Percentiles rank a stretch among this genome's conserved stretches.
phyloP scores from a whole-genome alignment of 225 moss, liverwort and hornwort genomes.

The Polytrichum formosum region DNA sequence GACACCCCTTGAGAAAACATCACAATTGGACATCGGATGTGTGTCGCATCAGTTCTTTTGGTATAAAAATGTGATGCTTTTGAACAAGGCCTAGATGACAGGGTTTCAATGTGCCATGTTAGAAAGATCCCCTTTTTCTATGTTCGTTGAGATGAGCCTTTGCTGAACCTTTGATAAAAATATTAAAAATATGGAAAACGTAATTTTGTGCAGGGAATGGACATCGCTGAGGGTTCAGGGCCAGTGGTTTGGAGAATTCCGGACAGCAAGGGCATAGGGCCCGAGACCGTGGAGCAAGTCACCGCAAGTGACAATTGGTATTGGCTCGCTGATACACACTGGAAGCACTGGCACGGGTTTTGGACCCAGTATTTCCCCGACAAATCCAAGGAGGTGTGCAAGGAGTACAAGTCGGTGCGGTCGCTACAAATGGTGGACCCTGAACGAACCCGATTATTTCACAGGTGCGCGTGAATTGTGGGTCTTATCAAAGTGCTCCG shows the following conservation, averaged over 20 bases:
- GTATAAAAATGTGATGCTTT: neutral
- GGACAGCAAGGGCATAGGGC: constrained; percentile 36
- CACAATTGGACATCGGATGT: too few species aligned
- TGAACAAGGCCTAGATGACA: neutral
- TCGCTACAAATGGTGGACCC: constrained; percentile 36
- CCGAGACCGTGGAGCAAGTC: constrained; percentile 35
- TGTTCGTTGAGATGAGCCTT: too few species aligned
- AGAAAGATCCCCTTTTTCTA: too few species aligned
- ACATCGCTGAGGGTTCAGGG: constrained; percentile 14
- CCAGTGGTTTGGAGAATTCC: constrained; percentile 35
- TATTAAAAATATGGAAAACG: neutral
- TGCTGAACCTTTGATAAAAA: neutral
- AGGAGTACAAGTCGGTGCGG: constrained; percentile 48
- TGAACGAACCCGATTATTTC: constrained; percentile 31
- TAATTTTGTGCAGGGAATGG: constrained; percentile 17
- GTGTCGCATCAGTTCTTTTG: neutral
- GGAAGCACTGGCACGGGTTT: constrained; percentile 54
- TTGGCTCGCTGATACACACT: constrained; percentile 49
- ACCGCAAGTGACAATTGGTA: constrained; percentile 41
- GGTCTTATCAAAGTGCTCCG: too few species aligned
- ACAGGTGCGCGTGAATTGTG: constrained; percentile 10
- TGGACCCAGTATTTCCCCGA: constrained; percentile 33
- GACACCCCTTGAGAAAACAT: too few species aligned
- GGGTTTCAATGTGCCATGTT: neutral
- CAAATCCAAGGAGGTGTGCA: constrained; percentile 25